Conservation (phyloP, 2,329 filamentous ascomycete genomes). For the Apiospora malaysiana region DNA sequence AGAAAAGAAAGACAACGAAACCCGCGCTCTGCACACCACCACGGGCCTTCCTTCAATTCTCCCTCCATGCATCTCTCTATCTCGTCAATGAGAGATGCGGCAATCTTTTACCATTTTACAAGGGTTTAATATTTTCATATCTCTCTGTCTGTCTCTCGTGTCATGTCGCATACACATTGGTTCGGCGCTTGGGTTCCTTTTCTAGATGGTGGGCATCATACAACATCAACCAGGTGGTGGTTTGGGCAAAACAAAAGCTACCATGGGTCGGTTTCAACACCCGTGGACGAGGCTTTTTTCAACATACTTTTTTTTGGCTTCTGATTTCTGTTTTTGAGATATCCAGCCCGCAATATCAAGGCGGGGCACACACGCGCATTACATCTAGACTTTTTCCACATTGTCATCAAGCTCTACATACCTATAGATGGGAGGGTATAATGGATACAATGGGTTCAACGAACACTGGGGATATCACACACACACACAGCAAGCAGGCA, state of each 20-base stretch:
- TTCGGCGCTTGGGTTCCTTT: constrained; percentile 1
- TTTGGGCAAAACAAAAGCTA: background rate
- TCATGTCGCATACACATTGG: background rate
- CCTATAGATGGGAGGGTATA: constrained; percentile 5
- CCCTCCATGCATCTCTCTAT: background rate
- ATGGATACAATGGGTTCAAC: constrained; percentile 14
- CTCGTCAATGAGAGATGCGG: background rate
- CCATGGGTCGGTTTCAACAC: background rate
- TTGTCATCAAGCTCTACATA: background rate
- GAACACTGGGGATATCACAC: background rate
- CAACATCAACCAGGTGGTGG: background rate
- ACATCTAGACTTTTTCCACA: constrained; percentile 5
- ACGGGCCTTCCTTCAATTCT: background rate
- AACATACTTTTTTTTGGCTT: constrained; percentile 12
- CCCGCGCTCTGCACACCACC: background rate
- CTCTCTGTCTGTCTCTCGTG: background rate
- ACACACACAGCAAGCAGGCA: background rate
- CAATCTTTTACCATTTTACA: background rate
- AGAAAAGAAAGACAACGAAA: background rate
- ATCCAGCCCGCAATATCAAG: constrained; percentile 13
- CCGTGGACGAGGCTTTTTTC: constrained; percentile 5
- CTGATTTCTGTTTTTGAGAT: constrained; percentile 19
- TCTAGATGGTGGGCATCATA: constrained; percentile 14
- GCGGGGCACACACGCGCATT: background rate
- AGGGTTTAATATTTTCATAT: constrained; percentile 8